Percentiles rank a stretch among this genome's conserved stretches.
These are phyloP conservation scores for Dendrobium huoshanense DNA, from an alignment of 106 monocot species.

Conservation along the genomic window DNA sequence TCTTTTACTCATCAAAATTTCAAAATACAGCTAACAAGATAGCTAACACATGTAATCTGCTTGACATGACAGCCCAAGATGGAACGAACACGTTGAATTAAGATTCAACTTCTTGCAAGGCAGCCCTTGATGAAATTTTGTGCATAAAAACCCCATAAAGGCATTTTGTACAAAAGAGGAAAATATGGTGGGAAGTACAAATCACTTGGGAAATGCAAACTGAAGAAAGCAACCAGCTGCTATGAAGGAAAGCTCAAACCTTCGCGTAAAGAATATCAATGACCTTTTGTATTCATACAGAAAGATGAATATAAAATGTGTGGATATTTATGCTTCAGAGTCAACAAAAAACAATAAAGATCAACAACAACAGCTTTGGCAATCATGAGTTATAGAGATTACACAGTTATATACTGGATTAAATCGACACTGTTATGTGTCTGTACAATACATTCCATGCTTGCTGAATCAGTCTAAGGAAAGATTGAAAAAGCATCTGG, in stretches of 20 bases:
- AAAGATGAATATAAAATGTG: not conserved
- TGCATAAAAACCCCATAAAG: not conserved
- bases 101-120: too few species aligned
- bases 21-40: too few species aligned
- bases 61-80: too few species aligned
- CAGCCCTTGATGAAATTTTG: too few species aligned
- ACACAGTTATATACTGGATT: not conserved
- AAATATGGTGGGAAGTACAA: not conserved
- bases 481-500: not conserved
- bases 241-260: not conserved
- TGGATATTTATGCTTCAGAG: not conserved
- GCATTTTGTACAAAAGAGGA: not conserved
- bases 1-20: too few species aligned
- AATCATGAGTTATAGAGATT: not conserved
- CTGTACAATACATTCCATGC: not conserved
- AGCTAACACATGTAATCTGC: too few species aligned
- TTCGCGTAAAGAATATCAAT: not conserved
- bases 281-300: not conserved
- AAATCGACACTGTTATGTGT: not conserved
- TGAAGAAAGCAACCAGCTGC: not conserved
- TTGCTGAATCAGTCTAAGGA: not conserved
- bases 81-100: too few species aligned
- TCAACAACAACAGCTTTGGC: not conserved
- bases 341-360: not conserved
- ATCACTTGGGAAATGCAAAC: not conserved